Evolutionary conservation across 2,329 filamentous ascomycete species (phyloP).

Genomic region (Lomentospora prolificans): DNA sequence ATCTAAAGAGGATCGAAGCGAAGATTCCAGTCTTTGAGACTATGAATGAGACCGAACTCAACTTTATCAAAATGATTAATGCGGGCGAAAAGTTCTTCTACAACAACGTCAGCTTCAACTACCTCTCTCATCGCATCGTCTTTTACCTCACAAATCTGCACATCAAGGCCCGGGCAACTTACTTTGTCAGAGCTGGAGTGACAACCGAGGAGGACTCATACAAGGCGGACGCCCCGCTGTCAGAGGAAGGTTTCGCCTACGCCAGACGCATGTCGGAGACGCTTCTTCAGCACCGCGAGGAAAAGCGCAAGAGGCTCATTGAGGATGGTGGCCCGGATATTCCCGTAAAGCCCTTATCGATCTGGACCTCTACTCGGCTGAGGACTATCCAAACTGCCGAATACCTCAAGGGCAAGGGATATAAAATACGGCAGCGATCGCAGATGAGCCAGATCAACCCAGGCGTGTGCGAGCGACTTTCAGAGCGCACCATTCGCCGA

Average conservation of each 20-base stretch:
- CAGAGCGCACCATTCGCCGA: slow-evolving; percentile 68
- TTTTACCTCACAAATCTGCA: slow-evolving; percentile 97
- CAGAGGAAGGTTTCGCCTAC: slow-evolving; percentile 69
- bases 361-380: slow-evolving; percentile 91
- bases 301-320: slow-evolving; percentile 62
- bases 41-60: slow-evolving; percentile 87
- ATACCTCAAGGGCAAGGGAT: slow-evolving; percentile 67
- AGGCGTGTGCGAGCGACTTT: slow-evolving; percentile 89
- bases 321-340: slow-evolving; percentile 57
- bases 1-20: slow-evolving; percentile 78
- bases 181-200: slow-evolving; percentile 81
- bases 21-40: slow-evolving; percentile 95
- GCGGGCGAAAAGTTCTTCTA: slow-evolving; percentile 87
- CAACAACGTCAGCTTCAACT: slow-evolving; percentile 95
- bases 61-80: slow-evolving; percentile 99
- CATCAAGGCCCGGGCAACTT: slow-evolving; percentile 89
- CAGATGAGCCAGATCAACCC: slow-evolving; percentile 98
- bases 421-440: slow-evolving; percentile 79
- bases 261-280: slow-evolving; percentile 78
- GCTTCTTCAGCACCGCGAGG: slow-evolving; percentile 71
- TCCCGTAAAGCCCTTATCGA: slow-evolving; percentile 68
- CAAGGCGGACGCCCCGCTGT: slow-evolving; percentile 81
- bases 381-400: slow-evolving; percentile 86
- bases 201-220: slow-evolving; percentile 84
- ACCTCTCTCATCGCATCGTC: slow-evolving; percentile 91